phyloP scores from a whole-genome alignment of 106 monocot genomes.

The Vanilla planifolia region DNA sequence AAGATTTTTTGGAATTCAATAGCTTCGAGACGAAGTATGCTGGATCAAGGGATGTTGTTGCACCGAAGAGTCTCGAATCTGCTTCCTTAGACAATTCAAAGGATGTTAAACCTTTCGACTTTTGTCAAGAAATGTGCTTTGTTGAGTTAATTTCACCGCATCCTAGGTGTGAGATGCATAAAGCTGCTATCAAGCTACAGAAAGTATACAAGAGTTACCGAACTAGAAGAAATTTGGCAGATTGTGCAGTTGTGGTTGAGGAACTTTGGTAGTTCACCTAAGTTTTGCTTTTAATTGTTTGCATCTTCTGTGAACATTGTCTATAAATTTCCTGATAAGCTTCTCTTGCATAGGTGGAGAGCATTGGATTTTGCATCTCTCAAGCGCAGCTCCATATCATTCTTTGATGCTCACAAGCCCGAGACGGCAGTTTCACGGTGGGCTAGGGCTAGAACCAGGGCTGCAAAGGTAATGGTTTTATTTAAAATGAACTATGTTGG shows the following conservation, averaged over 20 bases:
- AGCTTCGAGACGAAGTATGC: no score
- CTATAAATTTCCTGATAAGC: neutral
- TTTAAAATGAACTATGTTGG: no score
- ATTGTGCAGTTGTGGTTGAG: constrained; percentile 65
- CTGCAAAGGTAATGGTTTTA: constrained; percentile 32
- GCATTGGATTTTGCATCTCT: constrained; percentile 42
- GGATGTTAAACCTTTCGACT: neutral
- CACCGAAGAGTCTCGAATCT: neutral
- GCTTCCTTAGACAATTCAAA: neutral
- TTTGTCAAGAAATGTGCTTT: neutral
- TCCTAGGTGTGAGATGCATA: constrained; percentile 33
- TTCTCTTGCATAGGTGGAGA: constrained; percentile 34
- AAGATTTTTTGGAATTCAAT: no score
- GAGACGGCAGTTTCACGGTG: constrained; percentile 38
- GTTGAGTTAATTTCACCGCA: constrained; percentile 10
- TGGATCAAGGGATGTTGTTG: neutral
- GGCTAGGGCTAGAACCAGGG: constrained; percentile 43
- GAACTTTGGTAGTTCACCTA: constrained; percentile 40
- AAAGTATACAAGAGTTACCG: constrained; percentile 73
- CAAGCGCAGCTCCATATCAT: constrained; percentile 36
- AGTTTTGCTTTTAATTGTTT: neutral
- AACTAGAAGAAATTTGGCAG: constrained; percentile 66
- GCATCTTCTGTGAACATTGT: neutral
- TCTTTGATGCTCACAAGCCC: constrained; percentile 24
- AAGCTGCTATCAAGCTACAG: constrained; percentile 55